A percentile compares a stretch with the other conserved stretches of the same genome.
These are phyloP conservation scores for Botrytis squamosa DNA, from an alignment of 2,329 filamentous ascomycete genomes.

Conservation along the genomic window DNA sequence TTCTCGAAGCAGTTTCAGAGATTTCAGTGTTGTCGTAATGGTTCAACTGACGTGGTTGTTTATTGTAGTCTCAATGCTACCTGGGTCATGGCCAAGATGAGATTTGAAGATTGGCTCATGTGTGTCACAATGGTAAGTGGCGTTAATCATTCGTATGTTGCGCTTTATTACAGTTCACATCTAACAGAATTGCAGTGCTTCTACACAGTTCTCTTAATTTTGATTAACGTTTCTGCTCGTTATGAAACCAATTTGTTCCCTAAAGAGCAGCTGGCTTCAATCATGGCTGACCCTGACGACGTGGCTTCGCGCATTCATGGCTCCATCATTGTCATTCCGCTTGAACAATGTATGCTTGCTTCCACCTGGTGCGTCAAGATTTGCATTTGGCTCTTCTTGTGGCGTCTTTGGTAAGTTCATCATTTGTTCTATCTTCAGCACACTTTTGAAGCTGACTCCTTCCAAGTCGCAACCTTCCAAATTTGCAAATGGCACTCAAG, in stretches of 20 bases:
- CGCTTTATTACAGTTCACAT: neutral
- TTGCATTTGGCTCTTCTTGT: constrained; percentile 50
- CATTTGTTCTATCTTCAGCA: neutral
- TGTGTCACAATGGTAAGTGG: constrained; percentile 39
- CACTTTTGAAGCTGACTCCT: neutral
- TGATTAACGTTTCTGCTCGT: constrained; percentile 42
- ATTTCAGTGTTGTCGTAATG: too few species aligned
- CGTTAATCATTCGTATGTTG: neutral
- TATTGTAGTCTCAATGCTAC: constrained; percentile 25
- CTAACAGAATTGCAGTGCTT: constrained; percentile 35
- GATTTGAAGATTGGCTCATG: constrained; percentile 43
- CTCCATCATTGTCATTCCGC: constrained; percentile 47
- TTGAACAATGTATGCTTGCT: constrained; percentile 50
- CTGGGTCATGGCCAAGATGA: constrained; percentile 26
- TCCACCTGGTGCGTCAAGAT: constrained; percentile 52
- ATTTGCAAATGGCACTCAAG: constrained; percentile 43
- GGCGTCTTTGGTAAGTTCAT: constrained; percentile 29
- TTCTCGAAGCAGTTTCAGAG: neutral
- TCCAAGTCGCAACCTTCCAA: constrained; percentile 24
- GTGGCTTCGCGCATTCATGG: constrained; percentile 46
- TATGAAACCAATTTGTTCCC: constrained; percentile 44
- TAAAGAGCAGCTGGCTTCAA: constrained; percentile 37
- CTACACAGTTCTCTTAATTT: constrained; percentile 39
- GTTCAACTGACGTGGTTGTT: neutral
- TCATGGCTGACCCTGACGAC: constrained; percentile 42